Evolutionary conservation across 139 green algal genomes (phyloP), one percentile per base, ranked within the genome.

Genomic region (Mychonastes homosphaera): DNA sequence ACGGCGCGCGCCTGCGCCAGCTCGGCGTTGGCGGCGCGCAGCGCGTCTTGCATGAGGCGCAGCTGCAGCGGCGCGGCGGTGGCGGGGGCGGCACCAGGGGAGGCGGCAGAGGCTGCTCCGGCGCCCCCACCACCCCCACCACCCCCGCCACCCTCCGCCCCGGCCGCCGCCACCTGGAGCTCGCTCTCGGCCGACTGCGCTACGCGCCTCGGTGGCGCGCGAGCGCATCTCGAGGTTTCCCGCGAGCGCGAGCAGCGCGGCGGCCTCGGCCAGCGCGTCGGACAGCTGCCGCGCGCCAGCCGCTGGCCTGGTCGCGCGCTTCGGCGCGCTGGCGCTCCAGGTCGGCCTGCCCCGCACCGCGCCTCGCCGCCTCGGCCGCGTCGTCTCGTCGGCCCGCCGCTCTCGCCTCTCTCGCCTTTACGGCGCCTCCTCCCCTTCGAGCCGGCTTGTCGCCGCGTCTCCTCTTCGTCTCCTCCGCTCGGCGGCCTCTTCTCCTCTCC

Each of bases 331-430:
- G 61, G 2, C 5, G 51, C 40, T 39, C 50, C 49, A n/a, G 61
- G 32, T 3, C 30, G 40, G 3, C 50, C 29, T 0, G 62, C 56
- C 19, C 54, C 36, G 4, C 19, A 53, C 19, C 64, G 51, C 34
- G 57, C 55, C 32, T 56, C 53, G 62, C 39, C 2, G 52, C 59
- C 3, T n/a, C 26, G 3, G 40, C 43, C 48, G 38, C 52, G 64
- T 51, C 27, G 57, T 44, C n/a, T 18, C 30, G 28, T 53, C 29
- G 19, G 40, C 44, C 6, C 64, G 56, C 23, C 30, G 57, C 69
- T 61, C 51, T 57, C 59, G 41, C 35, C 52, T 29, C 21, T 27
- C 23, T 24, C 30, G 35, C n/a, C n/a, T n/a, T n/a, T n/a, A n/a
- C n/a, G n/a, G n/a, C n/a, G n/a, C n/a, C n/a, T n/a, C n/a, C n/a